Evolutionary conservation across 257 asterid genomes (phyloP).

Genomic region (Petrea volubilis): DNA sequence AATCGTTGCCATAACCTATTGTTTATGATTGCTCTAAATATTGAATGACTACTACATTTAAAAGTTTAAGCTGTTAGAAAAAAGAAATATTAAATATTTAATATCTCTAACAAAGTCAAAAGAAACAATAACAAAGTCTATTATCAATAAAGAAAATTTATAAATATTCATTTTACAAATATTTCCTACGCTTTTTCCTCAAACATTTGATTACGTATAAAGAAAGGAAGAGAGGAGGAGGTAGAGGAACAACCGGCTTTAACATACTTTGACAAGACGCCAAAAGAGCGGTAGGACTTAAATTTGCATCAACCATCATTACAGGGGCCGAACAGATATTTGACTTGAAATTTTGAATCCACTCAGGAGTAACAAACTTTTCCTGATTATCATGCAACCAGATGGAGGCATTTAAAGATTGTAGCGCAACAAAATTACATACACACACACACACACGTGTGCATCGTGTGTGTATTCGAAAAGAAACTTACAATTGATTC

Average conservation of each 20-base stretch:
- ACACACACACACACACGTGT: too few species aligned
- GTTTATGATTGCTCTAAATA: too few species aligned
- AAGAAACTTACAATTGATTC: conserved; percentile 68
- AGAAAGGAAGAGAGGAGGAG: background rate
- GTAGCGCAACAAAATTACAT: conserved; percentile 10
- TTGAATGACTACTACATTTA: too few species aligned
- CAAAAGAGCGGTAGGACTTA: conserved; percentile 63
- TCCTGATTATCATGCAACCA: conserved; percentile 56
- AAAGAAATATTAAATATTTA: too few species aligned
- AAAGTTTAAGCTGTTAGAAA: too few species aligned
- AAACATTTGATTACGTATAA: background rate
- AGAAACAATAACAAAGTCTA: too few species aligned
- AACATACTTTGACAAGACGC: conserved; percentile 69
- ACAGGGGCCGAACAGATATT: conserved; percentile 63
- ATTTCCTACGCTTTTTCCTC: background rate
- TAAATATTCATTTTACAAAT: background rate
- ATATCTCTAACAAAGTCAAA: too few species aligned
- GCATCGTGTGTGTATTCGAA: too few species aligned
- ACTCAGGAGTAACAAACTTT: conserved; percentile 72
- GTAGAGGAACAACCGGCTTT: background rate
- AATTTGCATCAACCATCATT: conserved; percentile 87
- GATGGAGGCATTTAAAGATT: conserved; percentile 10
- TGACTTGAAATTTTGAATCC: conserved; percentile 67
- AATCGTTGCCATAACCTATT: too few species aligned
- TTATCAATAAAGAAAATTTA: too few species aligned